Conservation (phyloP, 2,329 filamentous ascomycete species). For the Dryadomyces sulphureus region DNA sequence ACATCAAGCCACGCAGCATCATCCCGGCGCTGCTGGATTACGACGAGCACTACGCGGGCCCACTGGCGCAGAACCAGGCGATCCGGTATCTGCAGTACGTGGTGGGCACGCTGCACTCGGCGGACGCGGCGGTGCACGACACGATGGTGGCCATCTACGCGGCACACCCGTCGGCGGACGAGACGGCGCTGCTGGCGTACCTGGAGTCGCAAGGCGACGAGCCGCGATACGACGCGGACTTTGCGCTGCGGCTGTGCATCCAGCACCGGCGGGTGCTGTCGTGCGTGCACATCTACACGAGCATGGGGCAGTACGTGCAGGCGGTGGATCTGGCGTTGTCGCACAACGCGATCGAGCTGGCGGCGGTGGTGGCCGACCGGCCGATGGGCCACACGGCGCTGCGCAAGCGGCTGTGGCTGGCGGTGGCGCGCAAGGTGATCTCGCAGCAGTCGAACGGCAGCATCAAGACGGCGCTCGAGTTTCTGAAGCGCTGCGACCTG, state of each 20-base stretch:
- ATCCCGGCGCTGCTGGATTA: constrained; percentile 93
- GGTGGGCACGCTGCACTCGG: constrained; percentile 70
- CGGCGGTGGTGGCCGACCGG: constrained; percentile 75
- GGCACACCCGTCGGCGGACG: constrained; percentile 67
- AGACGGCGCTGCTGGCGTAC: constrained; percentile 74
- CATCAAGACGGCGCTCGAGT: constrained; percentile 88
- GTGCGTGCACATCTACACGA: constrained; percentile 93
- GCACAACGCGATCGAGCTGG: constrained; percentile 79
- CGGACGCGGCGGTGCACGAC: constrained; percentile 84
- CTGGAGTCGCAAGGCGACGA: constrained; percentile 81
- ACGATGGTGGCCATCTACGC: constrained; percentile 94
- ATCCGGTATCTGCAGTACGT: constrained; percentile 87
- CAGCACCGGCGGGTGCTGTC: constrained; percentile 85
- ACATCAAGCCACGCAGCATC: constrained; percentile 71
- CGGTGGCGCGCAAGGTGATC: constrained; percentile 89
- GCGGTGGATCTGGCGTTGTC: constrained; percentile 86
- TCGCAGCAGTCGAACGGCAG: constrained; percentile 59
- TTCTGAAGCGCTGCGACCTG: constrained; percentile 79
- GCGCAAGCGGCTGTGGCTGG: constrained; percentile 89
- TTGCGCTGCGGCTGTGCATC: constrained; percentile 88
- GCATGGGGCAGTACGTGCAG: constrained; percentile 87
- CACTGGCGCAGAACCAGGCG: constrained; percentile 71
- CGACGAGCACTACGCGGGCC: constrained; percentile 59
- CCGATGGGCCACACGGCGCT: constrained; percentile 58
- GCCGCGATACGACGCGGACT: constrained; percentile 84